A percentile compares a stretch with the other conserved stretches of the same genome.
Conservation (phyloP, 768 basidiomycete genomes). For the Serendipita sp. region DNA sequence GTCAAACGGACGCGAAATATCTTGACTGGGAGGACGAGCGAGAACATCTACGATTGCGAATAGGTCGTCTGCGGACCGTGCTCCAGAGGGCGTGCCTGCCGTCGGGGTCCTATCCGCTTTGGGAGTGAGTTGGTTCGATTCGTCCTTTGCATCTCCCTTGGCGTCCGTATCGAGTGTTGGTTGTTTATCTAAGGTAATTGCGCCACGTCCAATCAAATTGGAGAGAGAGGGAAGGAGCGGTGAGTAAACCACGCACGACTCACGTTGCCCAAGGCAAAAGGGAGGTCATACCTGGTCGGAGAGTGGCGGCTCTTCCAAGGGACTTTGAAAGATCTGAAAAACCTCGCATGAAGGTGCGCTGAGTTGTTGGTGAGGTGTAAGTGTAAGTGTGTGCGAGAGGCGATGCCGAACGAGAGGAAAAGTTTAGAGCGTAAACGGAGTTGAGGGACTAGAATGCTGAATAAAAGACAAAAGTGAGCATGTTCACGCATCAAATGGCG, state of each 20-base stretch:
- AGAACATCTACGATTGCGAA: background rate
- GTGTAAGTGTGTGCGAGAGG: background rate
- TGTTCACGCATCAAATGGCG: too few species aligned
- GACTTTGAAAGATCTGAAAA: constrained; percentile 6
- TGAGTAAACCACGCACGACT: background rate
- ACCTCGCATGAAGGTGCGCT: background rate
- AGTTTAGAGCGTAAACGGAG: background rate
- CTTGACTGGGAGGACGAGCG: background rate
- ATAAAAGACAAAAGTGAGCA: background rate
- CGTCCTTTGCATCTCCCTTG: background rate
- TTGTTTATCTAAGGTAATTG: background rate
- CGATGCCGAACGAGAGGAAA: background rate
- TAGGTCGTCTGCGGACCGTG: background rate
- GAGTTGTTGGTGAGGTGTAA: background rate
- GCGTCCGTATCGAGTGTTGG: background rate
- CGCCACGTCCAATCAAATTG: background rate
- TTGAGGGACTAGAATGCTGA: background rate
- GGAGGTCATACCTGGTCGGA: background rate
- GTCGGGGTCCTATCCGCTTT: background rate
- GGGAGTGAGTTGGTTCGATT: background rate
- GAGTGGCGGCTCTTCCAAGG: background rate
- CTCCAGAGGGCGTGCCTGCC: too few species aligned
- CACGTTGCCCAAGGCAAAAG: background rate
- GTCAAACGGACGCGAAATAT: constrained; percentile 3
- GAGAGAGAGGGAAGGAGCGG: background rate